These are phyloP conservation scores for Ophiostoma sp. DNA, from an alignment of 2,329 filamentous ascomycete genomes.

Conservation along the genomic window DNA sequence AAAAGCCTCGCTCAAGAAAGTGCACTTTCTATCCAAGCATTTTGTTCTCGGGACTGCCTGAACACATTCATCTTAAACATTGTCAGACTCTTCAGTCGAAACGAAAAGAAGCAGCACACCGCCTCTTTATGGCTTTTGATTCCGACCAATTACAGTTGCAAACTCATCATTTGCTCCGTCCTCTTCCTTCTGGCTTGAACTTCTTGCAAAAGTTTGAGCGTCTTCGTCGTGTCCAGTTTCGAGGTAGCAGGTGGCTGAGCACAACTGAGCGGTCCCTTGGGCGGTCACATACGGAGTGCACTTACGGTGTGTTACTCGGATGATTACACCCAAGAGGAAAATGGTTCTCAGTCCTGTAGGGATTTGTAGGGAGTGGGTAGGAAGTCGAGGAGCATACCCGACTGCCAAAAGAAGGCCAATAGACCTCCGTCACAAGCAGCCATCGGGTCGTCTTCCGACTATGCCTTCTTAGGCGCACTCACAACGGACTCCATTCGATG, in stretches of 20 bases:
- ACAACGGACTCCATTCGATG: background rate
- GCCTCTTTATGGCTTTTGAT: background rate
- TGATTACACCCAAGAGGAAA: background rate
- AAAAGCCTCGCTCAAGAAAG: background rate
- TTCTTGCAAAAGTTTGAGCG: too few relatives aligned
- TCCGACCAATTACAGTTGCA: background rate
- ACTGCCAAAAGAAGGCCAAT: background rate
- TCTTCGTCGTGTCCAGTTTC: too few relatives aligned
- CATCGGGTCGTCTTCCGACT: background rate
- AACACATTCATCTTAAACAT: background rate
- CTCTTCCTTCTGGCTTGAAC: too few relatives aligned
- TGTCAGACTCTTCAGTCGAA: background rate
- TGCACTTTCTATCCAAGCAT: background rate
- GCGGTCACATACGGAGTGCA: background rate
- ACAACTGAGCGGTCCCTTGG: background rate
- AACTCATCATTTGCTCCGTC: too few relatives aligned
- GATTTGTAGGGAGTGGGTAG: background rate
- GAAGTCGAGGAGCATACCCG: background rate
- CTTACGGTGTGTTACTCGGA: too few relatives aligned
- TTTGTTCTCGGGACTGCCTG: background rate
- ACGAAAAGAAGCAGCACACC: too few relatives aligned
- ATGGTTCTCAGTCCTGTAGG: too few relatives aligned
- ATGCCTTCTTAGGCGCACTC: background rate
- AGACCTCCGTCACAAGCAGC: background rate
- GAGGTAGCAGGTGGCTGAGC: background rate